Base-by-base conservation (phyloP, 495 filamentous ascomycete species). In the Paragyromitra xinjiangensis region DNA sequence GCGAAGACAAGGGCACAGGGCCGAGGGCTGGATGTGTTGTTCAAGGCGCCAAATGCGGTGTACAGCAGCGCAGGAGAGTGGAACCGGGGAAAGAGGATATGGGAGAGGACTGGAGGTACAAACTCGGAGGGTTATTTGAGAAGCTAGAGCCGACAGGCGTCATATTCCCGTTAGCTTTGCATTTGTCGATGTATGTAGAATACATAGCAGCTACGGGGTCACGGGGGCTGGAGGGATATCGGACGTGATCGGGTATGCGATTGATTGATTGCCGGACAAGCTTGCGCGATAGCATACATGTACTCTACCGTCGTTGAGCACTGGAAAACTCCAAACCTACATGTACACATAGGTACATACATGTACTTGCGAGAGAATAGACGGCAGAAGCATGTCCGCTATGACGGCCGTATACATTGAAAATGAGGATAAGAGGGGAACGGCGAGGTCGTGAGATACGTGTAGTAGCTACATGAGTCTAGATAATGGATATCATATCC, bases 161-260 rank as follows among this genome's bases (percentile, higher is more conserved):
- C 55, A 59, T 69, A 69, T 69, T 50, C 55, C 19, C 24, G 45
- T 51, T n/a, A 45, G 24, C 34, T 66, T 66, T 29, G 40, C n/a
- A 26, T 48, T 26, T 44, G 14, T 65, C n/a, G 22, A 19, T 65
- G 63, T 56, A 55, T 26, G 44, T 67, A 50, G 29, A n/a, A 26
- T 48, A 19, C 12, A 22, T 7, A 51, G 42, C 29, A 42, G 34
- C 64, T 75, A 75, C 65, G 66, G 73, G 64, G 68, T 76, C 73
- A 75, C 73, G 66, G 73, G 56, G 73, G 72, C 65, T 69, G 51
- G 45, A 26, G 19, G 56, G 65, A 58, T 71, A 55, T 75, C 65
- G 73, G 73, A 58, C 63, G 51, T 73, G 71, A 48, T 73, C 71
- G 71, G 63, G 45, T 75, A 44, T 44, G 55, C 51, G 55, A 62